These are phyloP conservation scores for Colletotrichum nymphaeae DNA, from an alignment of 2,329 filamentous ascomycete species.

Conservation along the genomic window DNA sequence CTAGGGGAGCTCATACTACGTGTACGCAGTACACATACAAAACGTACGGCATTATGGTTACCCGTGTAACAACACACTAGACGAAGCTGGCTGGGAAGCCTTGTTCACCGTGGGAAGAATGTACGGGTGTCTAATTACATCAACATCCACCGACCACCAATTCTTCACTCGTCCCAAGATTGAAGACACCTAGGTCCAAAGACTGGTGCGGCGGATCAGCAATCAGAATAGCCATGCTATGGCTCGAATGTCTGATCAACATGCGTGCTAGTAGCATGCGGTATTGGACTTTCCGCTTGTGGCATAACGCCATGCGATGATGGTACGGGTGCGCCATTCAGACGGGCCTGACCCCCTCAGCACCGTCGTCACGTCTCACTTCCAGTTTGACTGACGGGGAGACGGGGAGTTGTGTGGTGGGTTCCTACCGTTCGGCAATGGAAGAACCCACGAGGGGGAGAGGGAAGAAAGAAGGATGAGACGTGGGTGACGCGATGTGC, in stretches of 20 bases:
- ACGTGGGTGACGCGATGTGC: neutral
- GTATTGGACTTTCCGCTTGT: slow-evolving; percentile 13
- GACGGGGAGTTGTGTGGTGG: neutral
- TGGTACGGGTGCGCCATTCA: slow-evolving; percentile 11
- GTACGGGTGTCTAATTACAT: neutral
- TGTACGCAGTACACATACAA: neutral
- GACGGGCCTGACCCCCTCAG: neutral
- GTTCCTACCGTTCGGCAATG: neutral
- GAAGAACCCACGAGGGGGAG: neutral
- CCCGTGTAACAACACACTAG: neutral
- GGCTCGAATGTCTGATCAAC: slow-evolving; percentile 8
- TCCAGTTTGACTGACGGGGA: too few species aligned
- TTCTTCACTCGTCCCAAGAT: neutral
- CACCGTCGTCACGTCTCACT: neutral
- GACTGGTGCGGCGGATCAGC: slow-evolving; percentile 6
- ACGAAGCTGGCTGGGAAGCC: neutral
- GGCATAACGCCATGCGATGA: slow-evolving; percentile 18
- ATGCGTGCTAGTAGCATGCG: neutral
- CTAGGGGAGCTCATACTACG: neutral
- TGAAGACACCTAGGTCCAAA: neutral
- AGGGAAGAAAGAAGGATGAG: neutral
- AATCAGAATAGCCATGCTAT: neutral
- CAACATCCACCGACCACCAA: too few species aligned
- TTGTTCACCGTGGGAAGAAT: neutral
- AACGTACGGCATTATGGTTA: neutral